Conservation (phyloP, 495 filamentous ascomycete species). For the Pseudoneurospora amorphoporcata region DNA sequence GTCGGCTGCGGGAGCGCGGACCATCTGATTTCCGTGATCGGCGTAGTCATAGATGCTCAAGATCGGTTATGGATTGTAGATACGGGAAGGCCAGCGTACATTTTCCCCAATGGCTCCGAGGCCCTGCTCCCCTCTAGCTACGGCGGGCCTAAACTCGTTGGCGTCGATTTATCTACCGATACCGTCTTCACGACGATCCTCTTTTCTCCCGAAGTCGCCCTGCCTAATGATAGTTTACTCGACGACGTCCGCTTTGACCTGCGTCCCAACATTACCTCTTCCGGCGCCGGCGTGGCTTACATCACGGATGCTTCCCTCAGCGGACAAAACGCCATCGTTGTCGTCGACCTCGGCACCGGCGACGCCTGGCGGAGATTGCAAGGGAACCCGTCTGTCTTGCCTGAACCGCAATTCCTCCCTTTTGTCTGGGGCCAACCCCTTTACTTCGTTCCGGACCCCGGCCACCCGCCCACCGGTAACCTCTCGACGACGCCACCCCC, state of each 20-base stretch:
- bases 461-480: neutral
- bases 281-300: neutral
- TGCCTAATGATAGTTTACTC: neutral
- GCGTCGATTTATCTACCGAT: neutral
- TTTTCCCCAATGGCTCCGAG: neutral
- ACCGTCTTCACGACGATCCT: neutral
- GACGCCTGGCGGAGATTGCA: neutral
- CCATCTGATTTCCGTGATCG: neutral
- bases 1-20: neutral
- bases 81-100: neutral
- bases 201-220: neutral
- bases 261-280: neutral
- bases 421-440: neutral
- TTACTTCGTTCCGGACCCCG: neutral
- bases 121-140: neutral
- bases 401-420: neutral
- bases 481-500: neutral
- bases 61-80: neutral
- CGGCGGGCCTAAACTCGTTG: neutral
- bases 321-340: neutral
- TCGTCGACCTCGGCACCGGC: neutral
- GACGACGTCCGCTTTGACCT: neutral
- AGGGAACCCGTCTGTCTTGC: neutral
- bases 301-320: neutral
- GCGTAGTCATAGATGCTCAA: rapidly evolving